Evolutionary conservation across 352 stramenopile species (phyloP).

Genomic region (Pythium grandisporangium): DNA sequence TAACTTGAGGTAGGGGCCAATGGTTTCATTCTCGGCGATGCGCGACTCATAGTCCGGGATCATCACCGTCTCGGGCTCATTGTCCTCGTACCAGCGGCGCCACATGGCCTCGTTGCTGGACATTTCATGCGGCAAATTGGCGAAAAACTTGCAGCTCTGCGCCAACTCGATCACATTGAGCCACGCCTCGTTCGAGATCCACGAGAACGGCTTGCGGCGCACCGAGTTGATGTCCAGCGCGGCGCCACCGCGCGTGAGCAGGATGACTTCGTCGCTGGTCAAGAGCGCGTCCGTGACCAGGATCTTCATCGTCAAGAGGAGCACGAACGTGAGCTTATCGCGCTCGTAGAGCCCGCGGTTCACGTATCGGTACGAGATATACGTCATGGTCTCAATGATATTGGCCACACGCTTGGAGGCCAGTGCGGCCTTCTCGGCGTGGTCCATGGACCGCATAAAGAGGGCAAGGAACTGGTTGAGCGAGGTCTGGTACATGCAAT

Average conservation of each 20-base stretch:
- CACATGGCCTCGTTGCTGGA: constrained; percentile 94
- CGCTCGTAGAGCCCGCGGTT: constrained; percentile 97
- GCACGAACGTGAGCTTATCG: constrained; percentile 98
- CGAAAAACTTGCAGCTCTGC: constrained; percentile 95
- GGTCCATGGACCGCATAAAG: constrained; percentile 98
- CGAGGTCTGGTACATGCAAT: constrained; percentile 99
- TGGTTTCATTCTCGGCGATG: constrained; percentile 89
- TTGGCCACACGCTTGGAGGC: constrained; percentile 97
- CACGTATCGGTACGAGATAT: constrained; percentile 98
- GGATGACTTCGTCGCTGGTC: constrained; percentile 91
- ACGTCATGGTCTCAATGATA: constrained; percentile 99
- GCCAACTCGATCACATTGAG: constrained; percentile 96
- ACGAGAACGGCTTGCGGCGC: constrained; percentile 93
- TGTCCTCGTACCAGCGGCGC: constrained; percentile 97
- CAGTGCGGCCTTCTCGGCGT: constrained; percentile 95
- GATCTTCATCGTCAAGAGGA: constrained; percentile 98
- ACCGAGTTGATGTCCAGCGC: constrained; percentile 97
- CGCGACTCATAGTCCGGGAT: constrained; percentile 95
- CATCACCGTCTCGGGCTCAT: constrained; percentile 93
- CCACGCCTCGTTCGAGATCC: constrained; percentile 97
- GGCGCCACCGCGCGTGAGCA: constrained; percentile 94
- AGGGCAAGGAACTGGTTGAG: constrained; percentile 96
- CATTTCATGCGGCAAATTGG: constrained; percentile 95
- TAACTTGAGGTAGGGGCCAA: constrained; percentile 95
- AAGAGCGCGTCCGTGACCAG: constrained; percentile 92